A percentile compares a stretch with the other conserved stretches of the same genome.
Conservation (phyloP, 23 red algal genomes). For the Gracilaria domingensis region DNA sequence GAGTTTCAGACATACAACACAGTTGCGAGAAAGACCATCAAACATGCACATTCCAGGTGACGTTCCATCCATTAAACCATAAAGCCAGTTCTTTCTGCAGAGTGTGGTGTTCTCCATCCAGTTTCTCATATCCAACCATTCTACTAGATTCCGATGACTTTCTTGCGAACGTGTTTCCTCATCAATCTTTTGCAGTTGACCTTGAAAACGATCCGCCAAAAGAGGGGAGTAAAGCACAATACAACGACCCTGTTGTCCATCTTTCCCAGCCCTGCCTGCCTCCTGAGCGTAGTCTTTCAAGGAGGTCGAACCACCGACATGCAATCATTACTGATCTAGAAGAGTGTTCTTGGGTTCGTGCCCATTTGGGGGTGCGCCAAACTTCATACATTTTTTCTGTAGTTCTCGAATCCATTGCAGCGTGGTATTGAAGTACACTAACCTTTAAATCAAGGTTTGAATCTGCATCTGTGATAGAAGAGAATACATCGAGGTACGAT, state of each 20-base stretch:
- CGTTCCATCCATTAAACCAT: neutral
- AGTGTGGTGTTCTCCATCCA: neutral
- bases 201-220: neutral
- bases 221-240: neutral
- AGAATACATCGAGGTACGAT: too few relatives aligned
- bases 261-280: neutral
- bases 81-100: slow-evolving; percentile 7
- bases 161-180: neutral
- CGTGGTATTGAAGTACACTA: too few relatives aligned
- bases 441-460: too few relatives aligned
- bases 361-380: too few relatives aligned
- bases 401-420: too few relatives aligned
- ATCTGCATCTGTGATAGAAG: too few relatives aligned
- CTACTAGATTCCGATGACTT: neutral
- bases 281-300: too few relatives aligned
- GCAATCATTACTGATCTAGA: too few relatives aligned
- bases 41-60: slow-evolving; percentile 1
- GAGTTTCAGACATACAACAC: neutral
- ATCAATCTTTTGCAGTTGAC: neutral
- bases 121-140: neutral
- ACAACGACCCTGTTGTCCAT: neutral
- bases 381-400: too few relatives aligned
- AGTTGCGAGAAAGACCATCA: neutral
- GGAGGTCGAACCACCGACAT: too few relatives aligned
- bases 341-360: too few relatives aligned